Conservation (phyloP, 768 basidiomycete species). For the Leccinellum luteum region DNA sequence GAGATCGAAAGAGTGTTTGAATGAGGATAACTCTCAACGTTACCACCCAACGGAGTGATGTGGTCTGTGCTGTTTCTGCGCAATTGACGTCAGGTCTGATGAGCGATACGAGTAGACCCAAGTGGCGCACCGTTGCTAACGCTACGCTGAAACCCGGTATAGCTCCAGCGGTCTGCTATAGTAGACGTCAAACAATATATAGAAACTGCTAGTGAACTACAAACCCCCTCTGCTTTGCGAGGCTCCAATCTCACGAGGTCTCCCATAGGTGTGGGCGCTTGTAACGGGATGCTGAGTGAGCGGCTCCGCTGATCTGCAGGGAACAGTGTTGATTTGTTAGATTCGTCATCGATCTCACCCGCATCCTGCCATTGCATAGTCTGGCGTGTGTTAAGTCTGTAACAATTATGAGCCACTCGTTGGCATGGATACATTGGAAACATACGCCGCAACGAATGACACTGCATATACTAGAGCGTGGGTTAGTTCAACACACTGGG, state of each 20-base stretch:
- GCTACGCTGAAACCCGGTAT: not conserved
- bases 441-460: conserved; percentile 64
- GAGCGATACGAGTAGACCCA: not conserved
- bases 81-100: not conserved
- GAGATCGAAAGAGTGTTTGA: not conserved
- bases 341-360: conserved; percentile 35
- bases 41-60: conserved; percentile 12
- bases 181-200: not conserved
- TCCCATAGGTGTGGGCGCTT: not conserved
- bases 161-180: not conserved
- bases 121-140: not conserved
- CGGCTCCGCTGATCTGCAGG: not conserved
- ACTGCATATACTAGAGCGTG: conserved; percentile 50
- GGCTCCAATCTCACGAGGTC: not conserved
- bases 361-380: conserved; percentile 53
- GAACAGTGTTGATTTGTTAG: conserved; percentile 7
- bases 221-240: conserved; percentile 4
- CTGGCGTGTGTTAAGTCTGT: conserved; percentile 60
- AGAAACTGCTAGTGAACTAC: not conserved
- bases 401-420: conserved; percentile 9
- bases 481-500: not conserved
- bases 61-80: conserved; percentile 1
- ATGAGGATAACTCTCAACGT: not conserved
- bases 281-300: conserved; percentile 6
- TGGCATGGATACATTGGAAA: not conserved